Evolutionary conservation across 1,139 yeast species (phyloP).

Genomic region (Insectozyma bohioensis): DNA sequence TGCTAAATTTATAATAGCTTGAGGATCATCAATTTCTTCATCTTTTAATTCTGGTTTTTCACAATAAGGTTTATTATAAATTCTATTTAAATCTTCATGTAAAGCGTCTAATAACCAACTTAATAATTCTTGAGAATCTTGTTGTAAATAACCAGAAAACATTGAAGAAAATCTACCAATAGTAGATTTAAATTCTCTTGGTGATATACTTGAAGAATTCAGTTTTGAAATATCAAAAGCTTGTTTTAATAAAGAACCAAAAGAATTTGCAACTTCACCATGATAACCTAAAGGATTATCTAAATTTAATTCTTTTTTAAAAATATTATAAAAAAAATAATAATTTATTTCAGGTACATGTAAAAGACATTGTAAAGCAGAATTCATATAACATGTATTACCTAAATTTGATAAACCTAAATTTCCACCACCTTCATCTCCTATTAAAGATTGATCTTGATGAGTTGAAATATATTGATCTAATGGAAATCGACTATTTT

Average conservation of each 20-base stretch:
- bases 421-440: constrained; percentile 29
- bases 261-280: constrained; percentile 78
- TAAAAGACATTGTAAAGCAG: constrained; percentile 86
- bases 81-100: constrained; percentile 90
- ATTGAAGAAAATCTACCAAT: constrained; percentile 78
- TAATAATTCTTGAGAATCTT: constrained; percentile 92
- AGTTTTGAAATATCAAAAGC: constrained; percentile 40
- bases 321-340: constrained; percentile 68
- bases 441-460: not conserved
- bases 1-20: constrained; percentile 64
- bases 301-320: constrained; percentile 63
- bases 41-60: constrained; percentile 82
- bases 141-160: constrained; percentile 89
- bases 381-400: constrained; percentile 95
- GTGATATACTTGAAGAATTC: constrained; percentile 37
- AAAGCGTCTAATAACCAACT: constrained; percentile 89
- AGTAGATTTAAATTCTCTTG: constrained; percentile 75
- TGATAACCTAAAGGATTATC: constrained; percentile 77
- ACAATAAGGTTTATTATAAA: constrained; percentile 76
- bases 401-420: constrained; percentile 81
- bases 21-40: constrained; percentile 55
- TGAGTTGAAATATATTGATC: constrained; percentile 15
- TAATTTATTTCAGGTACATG: constrained; percentile 84
- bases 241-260: constrained; percentile 63
- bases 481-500: constrained; percentile 26